A percentile compares a stretch with the other conserved stretches of the same genome.
These are phyloP conservation scores for Bipolaris victoriae DNA, from an alignment of 2,329 filamentous ascomycete species.

Conservation along the genomic window DNA sequence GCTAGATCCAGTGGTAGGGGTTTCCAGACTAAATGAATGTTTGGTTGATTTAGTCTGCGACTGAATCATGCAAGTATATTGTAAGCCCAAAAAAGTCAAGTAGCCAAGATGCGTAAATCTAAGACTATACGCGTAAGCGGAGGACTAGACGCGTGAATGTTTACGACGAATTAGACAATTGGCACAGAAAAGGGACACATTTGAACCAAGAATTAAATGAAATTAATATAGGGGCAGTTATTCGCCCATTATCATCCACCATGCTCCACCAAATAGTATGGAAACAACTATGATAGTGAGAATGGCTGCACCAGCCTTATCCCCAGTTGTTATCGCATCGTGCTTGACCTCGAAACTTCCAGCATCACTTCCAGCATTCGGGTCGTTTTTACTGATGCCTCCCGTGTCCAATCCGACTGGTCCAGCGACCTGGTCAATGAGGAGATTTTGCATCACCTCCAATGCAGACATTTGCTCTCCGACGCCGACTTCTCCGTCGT, in stretches of 20 bases:
- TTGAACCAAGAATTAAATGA: background rate
- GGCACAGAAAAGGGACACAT: too few species aligned
- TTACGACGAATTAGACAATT: background rate
- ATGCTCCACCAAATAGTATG: conserved; percentile 60
- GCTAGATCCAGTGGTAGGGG: too few species aligned
- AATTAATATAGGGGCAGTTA: conserved; percentile 6
- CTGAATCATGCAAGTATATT: background rate
- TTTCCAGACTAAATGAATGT: background rate
- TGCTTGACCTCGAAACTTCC: conserved; percentile 32
- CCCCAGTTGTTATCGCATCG: conserved; percentile 59
- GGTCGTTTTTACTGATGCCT: conserved; percentile 58
- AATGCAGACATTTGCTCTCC: conserved; percentile 66
- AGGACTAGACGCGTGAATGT: background rate
- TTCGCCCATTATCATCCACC: conserved; percentile 54
- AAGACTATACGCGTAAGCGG: background rate
- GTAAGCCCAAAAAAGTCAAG: background rate
- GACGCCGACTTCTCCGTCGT: conserved; percentile 59
- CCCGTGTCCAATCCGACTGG: conserved; percentile 58
- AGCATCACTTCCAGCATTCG: conserved; percentile 43
- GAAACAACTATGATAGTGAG: conserved; percentile 64
- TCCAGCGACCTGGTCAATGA: conserved; percentile 40
- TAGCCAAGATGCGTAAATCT: background rate
- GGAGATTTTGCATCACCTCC: conserved; percentile 59
- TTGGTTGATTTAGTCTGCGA: background rate
- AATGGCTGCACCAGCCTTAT: conserved; percentile 71